Conservation (phyloP, 441 rosid genomes). For the Bruguiera hainesii region DNA sequence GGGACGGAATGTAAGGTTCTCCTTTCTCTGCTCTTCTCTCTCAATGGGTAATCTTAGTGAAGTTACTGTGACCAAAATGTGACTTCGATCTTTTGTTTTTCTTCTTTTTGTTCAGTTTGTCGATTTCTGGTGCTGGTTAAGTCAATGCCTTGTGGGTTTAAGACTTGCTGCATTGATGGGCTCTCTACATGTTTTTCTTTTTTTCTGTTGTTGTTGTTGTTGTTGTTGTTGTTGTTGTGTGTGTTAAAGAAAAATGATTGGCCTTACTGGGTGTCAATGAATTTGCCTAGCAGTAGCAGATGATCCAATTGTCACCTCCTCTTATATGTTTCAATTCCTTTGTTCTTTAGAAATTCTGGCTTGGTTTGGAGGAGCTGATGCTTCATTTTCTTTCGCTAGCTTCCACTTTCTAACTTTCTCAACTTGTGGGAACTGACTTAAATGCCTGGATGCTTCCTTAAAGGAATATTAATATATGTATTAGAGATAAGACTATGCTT, state of each 20-base stretch:
- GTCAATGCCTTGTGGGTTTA: neutral
- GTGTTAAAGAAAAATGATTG: neutral
- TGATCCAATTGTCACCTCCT: neutral
- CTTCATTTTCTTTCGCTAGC: neutral
- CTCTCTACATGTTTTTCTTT: neutral
- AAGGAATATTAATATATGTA: neutral
- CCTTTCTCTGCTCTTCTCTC: neutral
- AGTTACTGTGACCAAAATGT: slow-evolving; percentile 1
- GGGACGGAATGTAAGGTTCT: slow-evolving; percentile 66
- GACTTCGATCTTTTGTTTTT: slow-evolving; percentile 4
- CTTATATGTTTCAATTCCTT: neutral
- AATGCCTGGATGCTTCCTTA: neutral
- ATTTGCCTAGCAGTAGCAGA: neutral
- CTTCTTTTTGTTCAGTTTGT: slow-evolving; percentile 10
- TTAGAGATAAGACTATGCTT: slow-evolving; percentile 5
- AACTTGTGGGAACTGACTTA: neutral
- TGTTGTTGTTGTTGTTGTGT: no score
- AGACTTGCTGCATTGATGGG: neutral
- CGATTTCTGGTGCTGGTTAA: neutral
- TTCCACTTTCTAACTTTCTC: neutral
- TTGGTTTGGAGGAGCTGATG: no score
- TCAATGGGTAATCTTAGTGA: neutral
- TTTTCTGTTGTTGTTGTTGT: neutral
- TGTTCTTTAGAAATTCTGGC: neutral
- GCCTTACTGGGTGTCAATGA: neutral